These are phyloP conservation scores for Thelonectria blattea DNA, from an alignment of 2,329 filamentous ascomycete species.

Conservation along the genomic window DNA sequence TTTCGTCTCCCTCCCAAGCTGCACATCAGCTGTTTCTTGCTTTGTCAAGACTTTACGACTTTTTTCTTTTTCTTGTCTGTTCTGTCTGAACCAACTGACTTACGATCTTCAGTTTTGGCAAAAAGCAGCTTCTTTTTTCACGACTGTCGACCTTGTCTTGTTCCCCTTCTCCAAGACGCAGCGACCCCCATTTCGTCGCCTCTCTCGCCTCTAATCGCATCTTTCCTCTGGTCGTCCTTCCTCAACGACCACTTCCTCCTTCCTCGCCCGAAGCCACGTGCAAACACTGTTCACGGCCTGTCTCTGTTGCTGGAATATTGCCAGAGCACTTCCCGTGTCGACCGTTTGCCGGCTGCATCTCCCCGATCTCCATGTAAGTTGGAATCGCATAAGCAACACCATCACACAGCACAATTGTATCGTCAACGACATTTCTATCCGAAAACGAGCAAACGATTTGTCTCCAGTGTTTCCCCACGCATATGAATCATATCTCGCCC, in stretches of 20 bases:
- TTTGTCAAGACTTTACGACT: constrained; percentile 33
- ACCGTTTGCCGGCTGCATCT: constrained; percentile 22
- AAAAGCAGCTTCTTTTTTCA: constrained; percentile 21
- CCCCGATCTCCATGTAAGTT: constrained; percentile 32
- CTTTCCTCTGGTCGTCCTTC: constrained; percentile 28
- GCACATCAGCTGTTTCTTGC: constrained; percentile 33
- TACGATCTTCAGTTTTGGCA: constrained; percentile 31
- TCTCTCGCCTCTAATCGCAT: constrained; percentile 6
- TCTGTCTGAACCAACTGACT: constrained; percentile 26
- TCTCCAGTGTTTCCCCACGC: not conserved
- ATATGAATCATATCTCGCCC: constrained; percentile 18
- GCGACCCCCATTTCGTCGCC: not conserved
- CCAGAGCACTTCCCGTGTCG: constrained; percentile 38
- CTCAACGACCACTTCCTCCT: constrained; percentile 26
- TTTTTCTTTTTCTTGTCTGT: constrained; percentile 17
- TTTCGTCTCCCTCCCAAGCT: constrained; percentile 26
- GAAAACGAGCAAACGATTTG: not conserved
- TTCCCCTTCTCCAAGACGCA: constrained; percentile 4
- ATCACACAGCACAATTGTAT: not conserved
- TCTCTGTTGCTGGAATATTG: constrained; percentile 50
- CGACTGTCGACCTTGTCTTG: constrained; percentile 8
- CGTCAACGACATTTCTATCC: not conserved
- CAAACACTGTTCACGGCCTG: constrained; percentile 31
- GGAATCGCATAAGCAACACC: not conserved
- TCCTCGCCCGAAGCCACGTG: constrained; percentile 16